Conservation (phyloP, 345 rosid species). For the Laguncularia racemosa region DNA sequence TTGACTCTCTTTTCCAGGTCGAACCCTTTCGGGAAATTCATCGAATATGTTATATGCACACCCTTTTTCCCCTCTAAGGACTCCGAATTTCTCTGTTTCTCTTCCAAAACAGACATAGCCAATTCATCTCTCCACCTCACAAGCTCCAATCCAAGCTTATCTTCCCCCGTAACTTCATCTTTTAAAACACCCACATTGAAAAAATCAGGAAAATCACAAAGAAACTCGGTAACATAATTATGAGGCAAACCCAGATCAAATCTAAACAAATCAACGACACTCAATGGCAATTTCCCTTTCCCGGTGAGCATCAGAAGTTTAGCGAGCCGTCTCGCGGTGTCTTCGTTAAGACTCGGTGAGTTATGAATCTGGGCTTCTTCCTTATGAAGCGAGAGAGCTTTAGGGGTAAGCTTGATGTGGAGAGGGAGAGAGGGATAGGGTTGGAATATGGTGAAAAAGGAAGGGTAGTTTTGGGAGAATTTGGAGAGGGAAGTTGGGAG, state of each 20-base stretch:
- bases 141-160: conserved; percentile 36
- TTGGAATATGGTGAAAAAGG: conserved; percentile 56
- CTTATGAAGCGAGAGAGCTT: conserved; percentile 33
- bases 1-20: conserved; percentile 49
- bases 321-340: conserved; percentile 34
- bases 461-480: conserved; percentile 38
- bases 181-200: conserved; percentile 40
- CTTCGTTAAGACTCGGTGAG: conserved; percentile 23
- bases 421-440: conserved; percentile 61
- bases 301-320: conserved; percentile 63
- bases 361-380: conserved; percentile 45
- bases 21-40: conserved; percentile 72
- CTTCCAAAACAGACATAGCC: conserved; percentile 61
- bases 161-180: conserved; percentile 22
- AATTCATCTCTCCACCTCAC: conserved; percentile 42
- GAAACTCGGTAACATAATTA: conserved; percentile 44
- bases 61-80: conserved; percentile 25
- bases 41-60: conserved; percentile 41
- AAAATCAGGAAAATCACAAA: conserved; percentile 64
- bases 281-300: conserved; percentile 40
- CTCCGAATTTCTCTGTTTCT: conserved; percentile 20
- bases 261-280: conserved; percentile 41
- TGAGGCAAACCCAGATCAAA: conserved; percentile 75
- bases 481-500: conserved; percentile 32
- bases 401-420: conserved; percentile 56